Evolutionary conservation across 2,329 filamentous ascomycete genomes (phyloP).

Genomic region (Sarocladium brachiariae): DNA sequence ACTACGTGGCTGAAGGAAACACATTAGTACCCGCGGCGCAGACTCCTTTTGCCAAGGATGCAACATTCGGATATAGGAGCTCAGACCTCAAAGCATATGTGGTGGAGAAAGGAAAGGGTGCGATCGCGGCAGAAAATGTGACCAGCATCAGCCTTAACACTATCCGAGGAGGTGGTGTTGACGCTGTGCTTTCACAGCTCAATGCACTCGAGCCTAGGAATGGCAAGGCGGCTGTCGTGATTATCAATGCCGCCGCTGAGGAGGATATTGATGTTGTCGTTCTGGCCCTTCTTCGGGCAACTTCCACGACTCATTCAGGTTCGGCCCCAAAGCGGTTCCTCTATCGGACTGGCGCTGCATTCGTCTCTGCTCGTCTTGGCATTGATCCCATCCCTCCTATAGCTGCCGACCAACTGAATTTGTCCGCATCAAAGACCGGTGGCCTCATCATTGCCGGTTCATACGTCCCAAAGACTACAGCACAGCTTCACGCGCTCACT

Average conservation of each 20-base stretch:
- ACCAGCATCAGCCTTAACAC: constrained; percentile 38
- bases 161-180: constrained; percentile 38
- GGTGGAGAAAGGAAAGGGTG: constrained; percentile 43
- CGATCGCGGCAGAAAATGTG: constrained; percentile 30
- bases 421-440: constrained; percentile 29
- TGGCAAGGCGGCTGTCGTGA: constrained; percentile 28
- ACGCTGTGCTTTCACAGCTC: constrained; percentile 34
- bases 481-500: constrained; percentile 39
- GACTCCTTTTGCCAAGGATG: constrained; percentile 51
- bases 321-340: constrained; percentile 25
- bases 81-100: constrained; percentile 46
- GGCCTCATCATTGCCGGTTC: constrained; percentile 50
- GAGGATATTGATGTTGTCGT: constrained; percentile 50
- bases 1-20: constrained; percentile 49
- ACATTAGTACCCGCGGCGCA: constrained; percentile 35
- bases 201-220: constrained; percentile 24
- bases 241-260: constrained; percentile 47
- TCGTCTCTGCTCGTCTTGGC: constrained; percentile 41
- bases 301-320: constrained; percentile 13
- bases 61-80: constrained; percentile 49
- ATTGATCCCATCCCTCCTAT: constrained; percentile 45
- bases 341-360: constrained; percentile 34
- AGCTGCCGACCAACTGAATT: constrained; percentile 34
- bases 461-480: constrained; percentile 53
- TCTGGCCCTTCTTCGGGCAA: constrained; percentile 34